Evolutionary conservation across 306 rosid genomes (phyloP).

Genomic region (Cucurbita maxima): DNA sequence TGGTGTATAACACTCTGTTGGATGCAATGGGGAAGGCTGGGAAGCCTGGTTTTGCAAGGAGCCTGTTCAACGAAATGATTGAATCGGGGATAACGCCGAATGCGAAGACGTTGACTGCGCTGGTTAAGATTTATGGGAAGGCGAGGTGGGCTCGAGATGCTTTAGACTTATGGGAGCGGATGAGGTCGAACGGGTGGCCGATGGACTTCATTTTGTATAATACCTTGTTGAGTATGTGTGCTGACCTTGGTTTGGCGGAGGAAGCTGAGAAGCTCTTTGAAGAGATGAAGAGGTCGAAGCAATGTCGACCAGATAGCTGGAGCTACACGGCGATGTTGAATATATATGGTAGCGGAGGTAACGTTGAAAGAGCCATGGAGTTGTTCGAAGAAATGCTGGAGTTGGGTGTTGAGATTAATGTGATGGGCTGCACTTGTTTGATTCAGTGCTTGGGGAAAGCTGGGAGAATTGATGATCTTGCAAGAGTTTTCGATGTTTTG

Average conservation of each 20-base stretch:
- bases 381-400: constrained; percentile 67
- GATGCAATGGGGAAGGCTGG: constrained; percentile 96
- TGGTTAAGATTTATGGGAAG: constrained; percentile 85
- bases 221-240: constrained; percentile 90
- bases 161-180: constrained; percentile 61
- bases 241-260: constrained; percentile 73
- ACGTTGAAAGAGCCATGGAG: constrained; percentile 49
- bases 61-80: constrained; percentile 74
- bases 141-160: constrained; percentile 88
- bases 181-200: constrained; percentile 63
- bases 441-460: constrained; percentile 86
- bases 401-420: constrained; percentile 52
- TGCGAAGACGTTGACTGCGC: constrained; percentile 71
- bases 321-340: constrained; percentile 94
- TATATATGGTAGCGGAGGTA: constrained; percentile 70
- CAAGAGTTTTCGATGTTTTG: constrained; percentile 36
- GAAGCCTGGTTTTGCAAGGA: constrained; percentile 81
- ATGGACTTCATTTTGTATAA: constrained; percentile 78
- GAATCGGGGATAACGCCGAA: constrained; percentile 53
- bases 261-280: constrained; percentile 71
- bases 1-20: constrained; percentile 78
- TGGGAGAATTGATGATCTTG: constrained; percentile 43
- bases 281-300: constrained; percentile 60
- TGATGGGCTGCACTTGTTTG: constrained; percentile 91
- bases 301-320: constrained; percentile 58